Percentiles rank a stretch among this genome's conserved stretches.
Evolutionary conservation across 2,329 filamentous ascomycete genomes (phyloP).

Genomic region (Xylaria sp.): DNA sequence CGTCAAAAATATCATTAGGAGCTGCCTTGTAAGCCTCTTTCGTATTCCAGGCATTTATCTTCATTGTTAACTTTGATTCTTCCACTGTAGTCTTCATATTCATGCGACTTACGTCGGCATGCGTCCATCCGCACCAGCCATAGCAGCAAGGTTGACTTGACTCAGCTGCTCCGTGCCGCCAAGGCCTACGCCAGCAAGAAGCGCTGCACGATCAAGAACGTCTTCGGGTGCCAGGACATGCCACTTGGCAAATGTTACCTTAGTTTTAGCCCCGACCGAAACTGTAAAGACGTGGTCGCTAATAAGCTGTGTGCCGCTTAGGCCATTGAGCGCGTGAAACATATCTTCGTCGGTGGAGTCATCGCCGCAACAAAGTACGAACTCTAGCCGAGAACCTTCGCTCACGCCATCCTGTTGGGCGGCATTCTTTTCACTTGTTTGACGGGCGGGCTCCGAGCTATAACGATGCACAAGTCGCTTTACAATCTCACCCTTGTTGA

Average conservation of each 20-base stretch:
- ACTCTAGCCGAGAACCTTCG: conserved; percentile 72
- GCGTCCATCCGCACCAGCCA: conserved; percentile 65
- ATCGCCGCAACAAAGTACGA: conserved; percentile 91
- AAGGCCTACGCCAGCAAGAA: conserved; percentile 62
- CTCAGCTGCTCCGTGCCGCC: conserved; percentile 56
- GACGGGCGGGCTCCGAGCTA: conserved; percentile 56
- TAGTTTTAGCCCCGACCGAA: conserved; percentile 90
- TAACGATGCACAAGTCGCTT: conserved; percentile 84
- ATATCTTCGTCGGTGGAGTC: conserved; percentile 98
- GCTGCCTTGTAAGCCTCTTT: neutral
- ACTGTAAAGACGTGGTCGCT: conserved; percentile 84
- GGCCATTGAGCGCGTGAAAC: conserved; percentile 82
- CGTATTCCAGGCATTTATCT: neutral
- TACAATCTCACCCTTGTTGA: conserved; percentile 97
- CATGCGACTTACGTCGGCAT: conserved; percentile 52
- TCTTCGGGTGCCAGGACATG: conserved; percentile 89
- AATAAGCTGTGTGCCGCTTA: conserved; percentile 65
- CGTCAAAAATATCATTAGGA: neutral
- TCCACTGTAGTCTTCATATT: neutral
- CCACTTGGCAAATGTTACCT: conserved; percentile 90
- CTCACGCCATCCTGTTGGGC: conserved; percentile 54
- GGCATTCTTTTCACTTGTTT: conserved; percentile 41
- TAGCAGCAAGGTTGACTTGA: conserved; percentile 67
- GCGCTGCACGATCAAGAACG: conserved; percentile 76
- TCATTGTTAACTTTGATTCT: neutral